Evolutionary conservation across 1,284 basidiomycete species (phyloP).

Genomic region (Malassezia cuniculi): DNA sequence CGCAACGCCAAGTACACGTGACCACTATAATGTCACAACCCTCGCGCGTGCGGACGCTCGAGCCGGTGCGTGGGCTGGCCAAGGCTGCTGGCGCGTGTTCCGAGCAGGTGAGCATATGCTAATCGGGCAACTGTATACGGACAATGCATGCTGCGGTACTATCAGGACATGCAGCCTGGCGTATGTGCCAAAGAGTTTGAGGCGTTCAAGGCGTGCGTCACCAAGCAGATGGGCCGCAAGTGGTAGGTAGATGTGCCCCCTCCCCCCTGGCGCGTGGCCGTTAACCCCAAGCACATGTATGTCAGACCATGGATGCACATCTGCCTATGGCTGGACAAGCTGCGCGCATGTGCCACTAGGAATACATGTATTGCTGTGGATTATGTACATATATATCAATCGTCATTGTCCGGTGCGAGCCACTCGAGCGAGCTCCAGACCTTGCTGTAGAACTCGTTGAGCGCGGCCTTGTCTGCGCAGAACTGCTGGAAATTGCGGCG

Average conservation of each 20-base stretch:
- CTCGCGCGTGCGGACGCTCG: not conserved
- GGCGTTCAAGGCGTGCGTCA: conserved; percentile 58
- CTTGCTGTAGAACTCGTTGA: conserved; percentile 27
- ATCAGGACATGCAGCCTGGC: conserved; percentile 62
- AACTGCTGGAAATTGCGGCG: conserved; percentile 26
- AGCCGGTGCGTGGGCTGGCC: conserved; percentile 1
- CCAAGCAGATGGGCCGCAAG: conserved; percentile 3
- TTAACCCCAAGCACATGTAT: too few species aligned
- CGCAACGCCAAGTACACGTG: too few species aligned
- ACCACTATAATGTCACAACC: too few species aligned
- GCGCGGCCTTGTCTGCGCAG: conserved; percentile 21
- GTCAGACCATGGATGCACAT: too few species aligned
- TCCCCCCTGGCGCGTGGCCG: too few species aligned
- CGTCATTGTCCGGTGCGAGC: too few species aligned
- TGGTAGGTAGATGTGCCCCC: not conserved
- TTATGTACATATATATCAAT: too few species aligned
- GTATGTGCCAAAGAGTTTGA: conserved; percentile 62
- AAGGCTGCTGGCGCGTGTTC: conserved; percentile 1
- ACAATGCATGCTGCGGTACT: conserved; percentile 60
- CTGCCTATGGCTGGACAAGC: too few species aligned
- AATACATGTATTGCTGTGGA: too few species aligned
- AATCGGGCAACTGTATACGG: conserved; percentile 57
- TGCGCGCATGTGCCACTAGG: too few species aligned
- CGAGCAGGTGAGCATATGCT: conserved; percentile 18
- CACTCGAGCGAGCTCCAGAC: conserved; percentile 8